Evolutionary conservation across 1,139 yeast genomes (phyloP).

Genomic region (Scheffersomyces stambukii): DNA sequence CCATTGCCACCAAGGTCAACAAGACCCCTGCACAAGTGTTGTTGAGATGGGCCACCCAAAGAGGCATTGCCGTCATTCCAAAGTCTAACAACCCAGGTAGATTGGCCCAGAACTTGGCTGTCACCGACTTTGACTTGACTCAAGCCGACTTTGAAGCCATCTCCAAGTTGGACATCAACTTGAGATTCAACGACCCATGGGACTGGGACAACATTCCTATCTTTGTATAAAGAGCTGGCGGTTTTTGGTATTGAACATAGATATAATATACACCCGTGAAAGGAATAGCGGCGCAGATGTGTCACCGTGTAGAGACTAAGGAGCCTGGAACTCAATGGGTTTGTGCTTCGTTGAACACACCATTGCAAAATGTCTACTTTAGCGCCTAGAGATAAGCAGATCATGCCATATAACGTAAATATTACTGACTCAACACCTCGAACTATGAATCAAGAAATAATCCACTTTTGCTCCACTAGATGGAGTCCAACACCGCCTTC

Average conservation of each 20-base stretch:
- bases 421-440: constrained; percentile 12
- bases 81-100: constrained; percentile 65
- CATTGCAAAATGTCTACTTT: too few species aligned
- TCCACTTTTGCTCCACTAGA: constrained; percentile 8
- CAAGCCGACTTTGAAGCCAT: constrained; percentile 53
- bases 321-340: too few species aligned
- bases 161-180: constrained; percentile 54
- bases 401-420: too few species aligned
- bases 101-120: constrained; percentile 51
- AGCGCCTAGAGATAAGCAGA: too few species aligned
- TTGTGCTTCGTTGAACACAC: too few species aligned
- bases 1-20: constrained; percentile 51
- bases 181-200: constrained; percentile 87
- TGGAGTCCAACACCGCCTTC: constrained; percentile 38
- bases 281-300: too few species aligned
- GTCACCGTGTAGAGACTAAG: too few species aligned
- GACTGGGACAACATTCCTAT: constrained; percentile 63
- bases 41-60: constrained; percentile 79
- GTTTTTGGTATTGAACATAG: too few species aligned
- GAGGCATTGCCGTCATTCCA: constrained; percentile 70
- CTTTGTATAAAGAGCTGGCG: constrained; percentile 22
- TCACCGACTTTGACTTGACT: constrained; percentile 51
- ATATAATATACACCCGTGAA: too few species aligned
- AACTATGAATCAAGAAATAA: neutral
- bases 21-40: constrained; percentile 61